phyloP scores from a whole-genome alignment of 2,329 filamentous ascomycete species.

The Monilinia laxa region DNA sequence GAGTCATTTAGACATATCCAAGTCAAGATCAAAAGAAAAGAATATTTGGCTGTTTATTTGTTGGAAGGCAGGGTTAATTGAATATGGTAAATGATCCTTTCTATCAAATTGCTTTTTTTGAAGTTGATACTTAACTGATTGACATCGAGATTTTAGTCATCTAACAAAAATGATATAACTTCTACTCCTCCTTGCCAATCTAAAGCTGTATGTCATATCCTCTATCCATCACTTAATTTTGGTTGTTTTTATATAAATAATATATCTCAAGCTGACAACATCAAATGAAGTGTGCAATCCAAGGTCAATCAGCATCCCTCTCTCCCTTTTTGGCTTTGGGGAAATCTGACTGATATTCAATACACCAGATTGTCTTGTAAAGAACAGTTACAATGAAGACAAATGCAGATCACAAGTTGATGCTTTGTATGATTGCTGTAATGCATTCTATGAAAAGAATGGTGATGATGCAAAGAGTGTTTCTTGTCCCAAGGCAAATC shows the following conservation, averaged over 20 bases:
- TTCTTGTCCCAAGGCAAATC: conserved; percentile 80
- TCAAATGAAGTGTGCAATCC: conserved; percentile 73
- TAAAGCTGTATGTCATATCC: conserved; percentile 62
- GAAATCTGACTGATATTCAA: conserved; percentile 12
- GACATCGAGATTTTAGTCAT: conserved; percentile 40
- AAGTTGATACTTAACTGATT: conserved; percentile 20
- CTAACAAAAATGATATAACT: conserved; percentile 64
- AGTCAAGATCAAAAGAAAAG: background rate
- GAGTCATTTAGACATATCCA: too few relatives aligned
- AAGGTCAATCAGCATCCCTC: conserved; percentile 56
- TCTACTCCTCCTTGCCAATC: conserved; percentile 73
- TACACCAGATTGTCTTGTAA: conserved; percentile 72
- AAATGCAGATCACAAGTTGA: conserved; percentile 78
- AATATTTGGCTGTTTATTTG: background rate
- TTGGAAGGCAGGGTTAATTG: background rate
- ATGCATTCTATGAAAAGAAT: conserved; percentile 77
- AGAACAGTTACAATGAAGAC: conserved; percentile 80
- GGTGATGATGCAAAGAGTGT: conserved; percentile 74
- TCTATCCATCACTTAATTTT: too few relatives aligned
- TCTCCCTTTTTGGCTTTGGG: background rate
- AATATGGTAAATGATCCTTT: conserved; percentile 17
- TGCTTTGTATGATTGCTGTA: conserved; percentile 90
- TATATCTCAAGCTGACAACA: conserved; percentile 12
- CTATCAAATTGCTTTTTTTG: conserved; percentile 4
- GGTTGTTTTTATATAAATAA: too few relatives aligned